Evolutionary conservation across 345 rosid genomes (phyloP).

Genomic region (Eucalyptus tenuipes): DNA sequence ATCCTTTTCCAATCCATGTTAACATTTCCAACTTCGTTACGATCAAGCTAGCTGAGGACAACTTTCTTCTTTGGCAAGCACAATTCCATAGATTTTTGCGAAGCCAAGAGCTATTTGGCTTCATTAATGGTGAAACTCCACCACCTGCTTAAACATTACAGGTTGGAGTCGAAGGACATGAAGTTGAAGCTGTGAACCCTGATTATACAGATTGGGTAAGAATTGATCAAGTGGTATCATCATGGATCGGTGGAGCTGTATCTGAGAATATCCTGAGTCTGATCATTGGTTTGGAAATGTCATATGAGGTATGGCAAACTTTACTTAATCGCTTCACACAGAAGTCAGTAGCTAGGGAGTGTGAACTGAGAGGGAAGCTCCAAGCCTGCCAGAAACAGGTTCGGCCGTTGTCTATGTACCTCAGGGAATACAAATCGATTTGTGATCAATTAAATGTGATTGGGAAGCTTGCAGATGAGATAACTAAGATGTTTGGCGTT

Average conservation of each 20-base stretch:
- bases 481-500: neutral
- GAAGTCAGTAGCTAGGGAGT: neutral
- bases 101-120: too few species aligned
- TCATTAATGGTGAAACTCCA: too few species aligned
- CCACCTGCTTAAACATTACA: too few species aligned
- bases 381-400: neutral
- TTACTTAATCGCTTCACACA: neutral
- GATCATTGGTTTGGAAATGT: neutral
- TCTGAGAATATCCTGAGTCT: neutral
- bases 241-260: neutral
- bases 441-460: neutral
- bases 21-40: too few species aligned
- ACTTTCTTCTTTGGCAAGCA: too few species aligned
- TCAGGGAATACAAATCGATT: neutral
- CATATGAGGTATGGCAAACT: neutral
- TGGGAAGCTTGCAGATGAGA: neutral
- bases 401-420: neutral
- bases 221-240: neutral
- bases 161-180: too few species aligned
- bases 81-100: too few species aligned
- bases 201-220: neutral
- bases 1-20: too few species aligned
- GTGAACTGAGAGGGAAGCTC: neutral
- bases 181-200: too few species aligned
- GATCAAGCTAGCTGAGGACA: too few species aligned